Base-by-base conservation (phyloP, 345 rosid genomes). In the Hirschfeldia incana region DNA sequence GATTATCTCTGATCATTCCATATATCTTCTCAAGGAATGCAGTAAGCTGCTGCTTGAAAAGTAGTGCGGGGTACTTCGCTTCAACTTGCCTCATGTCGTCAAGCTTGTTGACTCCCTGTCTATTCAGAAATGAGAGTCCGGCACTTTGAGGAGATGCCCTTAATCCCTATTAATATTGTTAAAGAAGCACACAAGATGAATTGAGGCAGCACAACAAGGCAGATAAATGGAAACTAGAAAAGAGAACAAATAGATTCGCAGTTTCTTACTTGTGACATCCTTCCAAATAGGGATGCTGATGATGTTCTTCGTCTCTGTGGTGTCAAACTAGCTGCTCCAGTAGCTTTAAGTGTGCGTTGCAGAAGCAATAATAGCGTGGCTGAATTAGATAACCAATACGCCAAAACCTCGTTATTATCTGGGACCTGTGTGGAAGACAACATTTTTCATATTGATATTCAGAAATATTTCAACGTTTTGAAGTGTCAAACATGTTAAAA, bases 21-120 rank as follows among this genome's bases (percentile, higher is more conserved):
- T 95, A 95, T 80, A 95, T 90, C 85, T 95, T 95, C 88, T 95
- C 97, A 70, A 95, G 97, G 90, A 88, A 93, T 69, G 99, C 98
- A 12, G 98, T 93, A 66, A 95, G 99, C 88, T 95, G 99, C 84
- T 93, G 98, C 85, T 93, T 95, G 83, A 95, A 95, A 78, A 95
- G 89, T 75, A 93, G 84, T 26, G 99, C 98, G 9, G 99, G 99
- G 83, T 93, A 93, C 79, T 93, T 95, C 72, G 98, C 98, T 85
- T 95, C 98, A 66, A 93, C 99, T 84, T 91, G 99, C 65, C 93
- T 86, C 76, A 95, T 67, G 81, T 95, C 97, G 76, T 93, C 97
- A 72, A 86, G 86, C 79, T 94, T 89, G 72, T 89, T 85, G 82
- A 88, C 80, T 33, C 88, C 91, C 39, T 93, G 87, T 72, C 94